Evolutionary conservation across 441 rosid species (phyloP).

Genomic region (Adansonia madagascariensis): DNA sequence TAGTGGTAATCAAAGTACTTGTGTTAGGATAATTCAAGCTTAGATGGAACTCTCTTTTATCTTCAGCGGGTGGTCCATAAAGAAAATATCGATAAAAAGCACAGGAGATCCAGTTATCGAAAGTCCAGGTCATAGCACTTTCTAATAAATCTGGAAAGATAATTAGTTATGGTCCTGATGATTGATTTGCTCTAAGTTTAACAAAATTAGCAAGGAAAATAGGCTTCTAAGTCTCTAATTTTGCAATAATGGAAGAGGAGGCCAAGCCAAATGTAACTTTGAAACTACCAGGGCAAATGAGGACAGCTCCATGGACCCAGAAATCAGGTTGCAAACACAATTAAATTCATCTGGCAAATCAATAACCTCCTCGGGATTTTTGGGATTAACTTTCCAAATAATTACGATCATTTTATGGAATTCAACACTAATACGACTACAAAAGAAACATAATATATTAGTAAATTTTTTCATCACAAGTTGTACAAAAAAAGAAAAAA

Average conservation of each 20-base stretch:
- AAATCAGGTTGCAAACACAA: neutral
- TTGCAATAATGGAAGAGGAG: neutral
- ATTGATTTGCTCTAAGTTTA: neutral
- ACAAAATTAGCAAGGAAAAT: neutral
- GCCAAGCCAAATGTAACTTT: neutral
- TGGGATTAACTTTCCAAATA: slow-evolving; percentile 7
- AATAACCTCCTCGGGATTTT: slow-evolving; percentile 1
- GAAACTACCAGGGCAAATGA: neutral
- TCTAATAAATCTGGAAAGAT: neutral
- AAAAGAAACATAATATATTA: neutral
- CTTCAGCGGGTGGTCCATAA: neutral
- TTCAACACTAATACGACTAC: neutral
- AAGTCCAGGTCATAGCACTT: slow-evolving; percentile 24
- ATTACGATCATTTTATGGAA: neutral
- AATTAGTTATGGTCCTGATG: neutral
- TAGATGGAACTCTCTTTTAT: neutral
- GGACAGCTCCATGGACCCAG: slow-evolving; percentile 2
- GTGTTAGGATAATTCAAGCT: neutral
- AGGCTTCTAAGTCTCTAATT: neutral
- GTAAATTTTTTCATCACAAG: neutral
- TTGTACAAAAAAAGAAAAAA: neutral
- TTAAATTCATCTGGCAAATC: neutral
- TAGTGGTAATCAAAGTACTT: neutral
- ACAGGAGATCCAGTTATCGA: slow-evolving; percentile 13
- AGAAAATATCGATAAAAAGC: slow-evolving; percentile 12